Base-by-base conservation (phyloP, 306 rosid species). In the Aeschynomene evenia region DNA sequence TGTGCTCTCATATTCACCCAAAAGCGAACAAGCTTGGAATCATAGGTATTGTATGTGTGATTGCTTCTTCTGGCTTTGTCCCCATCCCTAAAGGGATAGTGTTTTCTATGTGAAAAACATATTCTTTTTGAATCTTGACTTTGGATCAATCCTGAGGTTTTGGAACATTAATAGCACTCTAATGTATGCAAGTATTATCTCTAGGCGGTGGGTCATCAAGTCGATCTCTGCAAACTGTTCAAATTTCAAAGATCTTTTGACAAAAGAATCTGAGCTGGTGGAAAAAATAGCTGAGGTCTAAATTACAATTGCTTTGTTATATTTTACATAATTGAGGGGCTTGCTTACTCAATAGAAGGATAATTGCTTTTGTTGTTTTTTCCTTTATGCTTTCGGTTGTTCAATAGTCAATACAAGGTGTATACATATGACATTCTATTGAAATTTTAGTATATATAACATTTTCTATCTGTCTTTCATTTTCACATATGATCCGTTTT, bases 121-220 rank as follows among this genome's bases (percentile, higher is more conserved):
- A 9, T 60, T 33, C 24, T 4, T 11, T 54, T 53, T 31, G 49
- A 57, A 34, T 60, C 2, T 73, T 73, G 57, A 64, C 45, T 50
- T 21, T 61, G 31, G 39, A 57, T 62, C 63, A 54, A 63, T 59
- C 39, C 4, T 6, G n/a, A 75, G 40, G 63, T 64, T 72, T 49
- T 60, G 71, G 54, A 53, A 54, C 37, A 29, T 36, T 19, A 29
- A 70, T 43, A 15, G 1, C 42, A 50, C 74, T 54, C 76, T 83
- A 81, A 68, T 68, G 78, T 57, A 21, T 46, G 29, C 24, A 65
- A 73, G 56, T 19, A 51, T 75, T 79, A 69, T 81, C 81, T 77
- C 60, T 76, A 94, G 97, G 92, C 84, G 89, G 43, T 94, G 98
- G 98, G 92, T 84, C 82, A 87, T 90, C 85, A 88, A 90, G 85